A percentile compares a stretch with the other conserved stretches of the same genome.
phyloP scores from a whole-genome alignment of 257 asterid species.

The Solanum sejunctum region DNA sequence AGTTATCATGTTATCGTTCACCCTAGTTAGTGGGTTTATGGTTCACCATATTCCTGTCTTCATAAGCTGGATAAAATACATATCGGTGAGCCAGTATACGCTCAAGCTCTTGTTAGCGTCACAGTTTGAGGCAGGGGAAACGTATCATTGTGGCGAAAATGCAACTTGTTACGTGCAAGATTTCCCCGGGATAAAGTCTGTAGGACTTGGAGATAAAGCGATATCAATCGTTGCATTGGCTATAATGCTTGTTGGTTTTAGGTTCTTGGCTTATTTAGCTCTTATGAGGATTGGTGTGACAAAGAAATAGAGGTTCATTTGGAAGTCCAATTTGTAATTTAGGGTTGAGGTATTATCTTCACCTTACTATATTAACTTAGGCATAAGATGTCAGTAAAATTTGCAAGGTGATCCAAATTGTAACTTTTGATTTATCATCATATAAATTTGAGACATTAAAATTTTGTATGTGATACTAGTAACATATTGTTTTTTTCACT shows the following conservation, averaged over 20 bases:
- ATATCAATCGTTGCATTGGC: slow-evolving; percentile 27
- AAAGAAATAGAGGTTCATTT: slow-evolving; percentile 16
- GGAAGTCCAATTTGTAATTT: not conserved
- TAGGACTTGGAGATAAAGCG: slow-evolving; percentile 33
- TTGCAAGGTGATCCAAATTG: not conserved
- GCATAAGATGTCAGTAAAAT: not conserved
- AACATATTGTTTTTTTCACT: too few relatives aligned
- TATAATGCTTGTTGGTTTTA: slow-evolving; percentile 52
- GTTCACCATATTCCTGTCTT: slow-evolving; percentile 53
- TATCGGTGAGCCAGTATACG: slow-evolving; percentile 44
- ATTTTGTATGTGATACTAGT: not conserved
- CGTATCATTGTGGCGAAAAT: slow-evolving; percentile 20
- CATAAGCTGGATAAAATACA: slow-evolving; percentile 55
- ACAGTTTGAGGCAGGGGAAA: slow-evolving; percentile 37
- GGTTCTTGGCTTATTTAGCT: slow-evolving; percentile 64
- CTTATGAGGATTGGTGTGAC: slow-evolving; percentile 66
- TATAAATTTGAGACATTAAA: not conserved
- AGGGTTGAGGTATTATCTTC: not conserved
- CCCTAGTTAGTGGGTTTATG: slow-evolving; percentile 52
- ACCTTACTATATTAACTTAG: not conserved
- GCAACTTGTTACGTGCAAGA: slow-evolving; percentile 42
- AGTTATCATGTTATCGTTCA: slow-evolving; percentile 43
- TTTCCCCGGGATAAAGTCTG: slow-evolving; percentile 35
- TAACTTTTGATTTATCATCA: not conserved
- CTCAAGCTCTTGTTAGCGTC: slow-evolving; percentile 46